These are phyloP conservation scores for Pinguiococcus pyrenoidosus DNA, from an alignment of 108 stramenopile genomes.

Conservation along the genomic window DNA sequence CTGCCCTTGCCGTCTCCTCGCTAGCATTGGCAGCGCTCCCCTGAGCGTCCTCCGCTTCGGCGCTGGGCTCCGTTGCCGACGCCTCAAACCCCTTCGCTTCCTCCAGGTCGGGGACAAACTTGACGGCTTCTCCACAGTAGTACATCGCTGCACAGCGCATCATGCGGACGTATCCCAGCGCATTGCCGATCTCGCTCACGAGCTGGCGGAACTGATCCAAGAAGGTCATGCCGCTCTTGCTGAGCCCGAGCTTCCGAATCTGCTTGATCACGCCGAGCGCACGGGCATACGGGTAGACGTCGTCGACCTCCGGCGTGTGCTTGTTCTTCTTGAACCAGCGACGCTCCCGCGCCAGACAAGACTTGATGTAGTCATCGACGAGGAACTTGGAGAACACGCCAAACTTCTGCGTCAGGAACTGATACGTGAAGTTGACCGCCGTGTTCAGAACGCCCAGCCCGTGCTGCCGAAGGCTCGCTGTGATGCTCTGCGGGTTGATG, in stretches of 20 bases:
- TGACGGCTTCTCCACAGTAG: slow-evolving; percentile 14
- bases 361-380: slow-evolving; percentile 39
- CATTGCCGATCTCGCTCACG: slow-evolving; percentile 52
- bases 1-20: slow-evolving; percentile 1
- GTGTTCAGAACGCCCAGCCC: slow-evolving; percentile 48
- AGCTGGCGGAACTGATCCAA: slow-evolving; percentile 34
- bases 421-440: slow-evolving; percentile 49
- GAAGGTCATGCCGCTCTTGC: slow-evolving; percentile 4
- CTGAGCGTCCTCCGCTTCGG: background rate
- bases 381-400: slow-evolving; percentile 32
- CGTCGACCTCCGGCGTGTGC: slow-evolving; percentile 22
- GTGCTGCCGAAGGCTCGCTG: slow-evolving; percentile 41
- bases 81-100: background rate
- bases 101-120: slow-evolving; percentile 25
- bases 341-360: slow-evolving; percentile 38
- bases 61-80: background rate
- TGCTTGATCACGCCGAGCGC: slow-evolving; percentile 38
- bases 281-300: slow-evolving; percentile 39
- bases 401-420: slow-evolving; percentile 33
- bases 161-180: slow-evolving; percentile 44
- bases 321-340: slow-evolving; percentile 41
- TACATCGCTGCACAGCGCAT: slow-evolving; percentile 26
- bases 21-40: background rate
- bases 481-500: slow-evolving; percentile 26
- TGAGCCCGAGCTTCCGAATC: slow-evolving; percentile 32